Evolutionary conservation across 306 rosid genomes (phyloP).

Genomic region (Ammopiptanthus mongolicus): DNA sequence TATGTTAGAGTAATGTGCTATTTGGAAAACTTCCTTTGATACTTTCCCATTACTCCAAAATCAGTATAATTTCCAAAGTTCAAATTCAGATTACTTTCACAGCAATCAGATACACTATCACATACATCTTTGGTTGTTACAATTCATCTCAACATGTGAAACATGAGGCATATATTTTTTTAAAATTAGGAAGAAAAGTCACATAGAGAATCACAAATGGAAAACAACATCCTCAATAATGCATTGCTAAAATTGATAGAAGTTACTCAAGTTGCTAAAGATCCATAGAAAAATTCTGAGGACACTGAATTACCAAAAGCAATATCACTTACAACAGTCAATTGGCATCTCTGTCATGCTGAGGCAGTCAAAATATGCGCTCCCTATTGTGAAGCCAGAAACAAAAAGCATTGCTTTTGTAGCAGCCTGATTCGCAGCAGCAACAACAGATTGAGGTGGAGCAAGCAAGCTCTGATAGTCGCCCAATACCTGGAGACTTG

Average conservation of each 20-base stretch:
- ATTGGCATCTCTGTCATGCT: slow-evolving; percentile 67
- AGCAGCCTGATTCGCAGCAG: slow-evolving; percentile 89
- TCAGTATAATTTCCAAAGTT: slow-evolving; percentile 1
- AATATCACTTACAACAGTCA: slow-evolving; percentile 64
- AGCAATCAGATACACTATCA: not conserved
- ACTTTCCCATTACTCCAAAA: not conserved
- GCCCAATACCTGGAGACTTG: slow-evolving; percentile 81
- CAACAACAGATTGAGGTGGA: slow-evolving; percentile 67
- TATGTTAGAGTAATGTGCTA: not conserved
- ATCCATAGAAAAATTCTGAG: not conserved
- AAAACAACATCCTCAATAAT: not conserved
- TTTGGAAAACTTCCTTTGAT: not conserved
- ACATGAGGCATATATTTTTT: not conserved
- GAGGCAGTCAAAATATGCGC: slow-evolving; percentile 72
- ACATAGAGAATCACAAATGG: not conserved
- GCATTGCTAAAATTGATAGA: not conserved
- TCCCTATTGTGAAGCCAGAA: slow-evolving; percentile 69
- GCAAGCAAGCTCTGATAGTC: slow-evolving; percentile 78
- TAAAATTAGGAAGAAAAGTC: not conserved
- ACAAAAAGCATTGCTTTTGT: slow-evolving; percentile 80
- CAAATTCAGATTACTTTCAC: not conserved
- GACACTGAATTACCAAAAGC: not conserved
- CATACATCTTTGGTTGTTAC: not conserved
- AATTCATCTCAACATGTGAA: not conserved
- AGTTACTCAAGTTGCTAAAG: not conserved